Evolutionary conservation across 148 eudicot genomes (phyloP), one percentile per base, ranked within the genome.

Genomic region (Simmondsia chinensis): DNA sequence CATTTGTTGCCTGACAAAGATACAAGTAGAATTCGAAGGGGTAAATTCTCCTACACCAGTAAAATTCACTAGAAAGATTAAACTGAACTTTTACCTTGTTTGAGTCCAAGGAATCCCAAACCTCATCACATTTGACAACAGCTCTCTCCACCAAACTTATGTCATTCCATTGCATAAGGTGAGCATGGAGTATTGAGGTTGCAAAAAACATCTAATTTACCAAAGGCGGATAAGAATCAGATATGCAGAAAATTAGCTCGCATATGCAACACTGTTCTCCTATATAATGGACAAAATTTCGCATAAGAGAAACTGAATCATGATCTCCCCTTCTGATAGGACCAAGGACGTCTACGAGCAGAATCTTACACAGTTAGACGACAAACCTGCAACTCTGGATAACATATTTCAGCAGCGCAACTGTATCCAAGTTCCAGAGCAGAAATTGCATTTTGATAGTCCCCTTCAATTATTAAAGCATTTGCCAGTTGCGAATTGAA

Each of bases 301-400:
- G n/a, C n/a, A n/a, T n/a, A n/a, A n/a, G n/a, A n/a, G n/a, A n/a
- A n/a, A n/a, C n/a, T n/a, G n/a, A n/a, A n/a, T n/a, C n/a, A n/a
- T n/a, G n/a, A n/a, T n/a, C n/a, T n/a, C n/a, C n/a, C n/a, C n/a
- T n/a, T n/a, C n/a, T n/a, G n/a, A n/a, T n/a, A n/a, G n/a, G n/a
- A n/a, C n/a, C n/a, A n/a, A n/a, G n/a, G n/a, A n/a, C n/a, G n/a
- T n/a, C n/a, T n/a, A n/a, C 20, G 3, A 12, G 39, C 30, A 47
- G 35, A 52, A n/a, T 30, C n/a, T 9, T 23, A 39, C 40, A 26
- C 20, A 21, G 34, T 20, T 38, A 39, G 18, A 33, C 43, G n/a
- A 70, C 78, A 48, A 59, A 93, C 99, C 96, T 93, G 96, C 34
- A 93, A 69, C 55, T 93, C 99, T n/a, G 79, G 80, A 73, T 86